These are phyloP conservation scores for Vitis hybrid DNA, from an alignment of 177 flowering plant genomes.

Conservation along the genomic window DNA sequence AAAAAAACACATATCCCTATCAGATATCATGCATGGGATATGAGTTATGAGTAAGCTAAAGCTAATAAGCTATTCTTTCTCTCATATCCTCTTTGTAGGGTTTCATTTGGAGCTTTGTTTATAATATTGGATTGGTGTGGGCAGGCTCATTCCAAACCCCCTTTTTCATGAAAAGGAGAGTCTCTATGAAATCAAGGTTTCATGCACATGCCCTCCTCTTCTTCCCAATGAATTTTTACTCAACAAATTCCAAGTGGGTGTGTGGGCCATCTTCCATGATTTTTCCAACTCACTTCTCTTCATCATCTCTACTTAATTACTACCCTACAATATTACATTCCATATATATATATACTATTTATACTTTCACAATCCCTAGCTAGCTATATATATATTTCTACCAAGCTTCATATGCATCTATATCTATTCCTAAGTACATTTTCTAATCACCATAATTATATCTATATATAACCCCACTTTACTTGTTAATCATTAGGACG, in stretches of 20 bases:
- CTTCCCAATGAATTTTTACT: conserved; percentile 22
- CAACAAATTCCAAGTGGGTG: conserved; percentile 17
- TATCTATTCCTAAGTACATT: neutral
- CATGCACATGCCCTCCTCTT: conserved; percentile 48
- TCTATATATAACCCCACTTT: conserved; percentile 3
- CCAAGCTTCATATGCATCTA: neutral
- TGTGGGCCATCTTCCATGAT: conserved; percentile 14
- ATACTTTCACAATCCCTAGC: too few species aligned
- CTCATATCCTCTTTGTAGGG: conserved; percentile 12
- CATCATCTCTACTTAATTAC: too few species aligned
- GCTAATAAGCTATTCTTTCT: neutral
- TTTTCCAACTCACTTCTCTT: conserved; percentile 12
- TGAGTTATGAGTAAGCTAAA: neutral
- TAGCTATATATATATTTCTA: neutral
- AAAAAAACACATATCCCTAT: conserved; percentile 27
- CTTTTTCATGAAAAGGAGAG: conserved; percentile 49
- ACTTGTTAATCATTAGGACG: neutral
- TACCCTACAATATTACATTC: too few species aligned
- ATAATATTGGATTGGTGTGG: conserved; percentile 16
- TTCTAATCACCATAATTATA: neutral
- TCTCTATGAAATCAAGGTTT: conserved; percentile 27
- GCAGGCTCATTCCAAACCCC: conserved; percentile 22
- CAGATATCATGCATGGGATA: conserved; percentile 38
- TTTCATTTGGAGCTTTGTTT: conserved; percentile 20
- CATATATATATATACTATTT: too few species aligned